phyloP scores from a whole-genome alignment of 192 early-diverging fungal genomes.

The Coemansia reversa region DNA sequence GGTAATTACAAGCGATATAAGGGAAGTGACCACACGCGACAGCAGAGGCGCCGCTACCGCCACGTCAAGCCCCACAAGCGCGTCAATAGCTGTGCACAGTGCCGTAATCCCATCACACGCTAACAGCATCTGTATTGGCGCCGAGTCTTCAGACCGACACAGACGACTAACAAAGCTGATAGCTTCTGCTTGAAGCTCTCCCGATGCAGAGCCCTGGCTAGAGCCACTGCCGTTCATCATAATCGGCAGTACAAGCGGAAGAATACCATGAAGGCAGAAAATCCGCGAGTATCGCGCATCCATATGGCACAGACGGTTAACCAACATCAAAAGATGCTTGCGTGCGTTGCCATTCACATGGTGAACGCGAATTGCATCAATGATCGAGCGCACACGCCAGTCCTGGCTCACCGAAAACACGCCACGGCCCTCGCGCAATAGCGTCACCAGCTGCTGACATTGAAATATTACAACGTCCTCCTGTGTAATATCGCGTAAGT shows the following conservation, averaged over 20 bases:
- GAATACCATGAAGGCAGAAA: slow-evolving; percentile 46
- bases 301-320: slow-evolving; percentile 50
- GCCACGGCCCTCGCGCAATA: slow-evolving; percentile 48
- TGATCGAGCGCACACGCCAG: slow-evolving; percentile 48
- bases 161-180: slow-evolving; percentile 37
- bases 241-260: slow-evolving; percentile 37
- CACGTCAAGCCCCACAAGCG: slow-evolving; percentile 39
- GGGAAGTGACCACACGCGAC: slow-evolving; percentile 40
- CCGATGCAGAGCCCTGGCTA: neutral
- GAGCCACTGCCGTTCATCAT: slow-evolving; percentile 15
- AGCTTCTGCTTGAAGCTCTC: slow-evolving; percentile 40
- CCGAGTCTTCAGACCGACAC: slow-evolving; percentile 38
- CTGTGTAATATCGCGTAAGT: slow-evolving; percentile 28
- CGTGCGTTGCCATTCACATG: slow-evolving; percentile 21
- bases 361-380: slow-evolving; percentile 46
- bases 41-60: slow-evolving; percentile 25
- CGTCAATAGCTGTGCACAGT: slow-evolving; percentile 26
- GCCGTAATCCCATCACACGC: slow-evolving; percentile 46
- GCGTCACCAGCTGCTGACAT: slow-evolving; percentile 42
- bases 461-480: slow-evolving; percentile 39
- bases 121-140: slow-evolving; percentile 47
- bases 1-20: slow-evolving; percentile 35
- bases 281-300: slow-evolving; percentile 36
- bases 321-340: slow-evolving; percentile 39
- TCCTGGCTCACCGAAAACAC: slow-evolving; percentile 49